Conservation (phyloP, 495 filamentous ascomycete genomes). For the Penicillium lagena region DNA sequence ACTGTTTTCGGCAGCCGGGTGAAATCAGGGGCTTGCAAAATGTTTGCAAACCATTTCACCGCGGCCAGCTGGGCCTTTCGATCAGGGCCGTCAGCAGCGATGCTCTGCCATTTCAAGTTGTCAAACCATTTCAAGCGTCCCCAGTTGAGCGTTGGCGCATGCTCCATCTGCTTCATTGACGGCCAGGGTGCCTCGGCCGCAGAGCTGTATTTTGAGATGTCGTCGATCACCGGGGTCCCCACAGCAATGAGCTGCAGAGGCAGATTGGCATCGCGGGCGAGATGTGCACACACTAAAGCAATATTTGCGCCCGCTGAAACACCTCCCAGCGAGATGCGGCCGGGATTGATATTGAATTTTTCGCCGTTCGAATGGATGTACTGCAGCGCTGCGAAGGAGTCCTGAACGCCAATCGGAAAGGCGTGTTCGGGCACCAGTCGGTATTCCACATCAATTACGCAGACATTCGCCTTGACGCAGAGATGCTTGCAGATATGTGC, state of each 20-base stretch:
- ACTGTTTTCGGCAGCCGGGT: slow-evolving; percentile 35
- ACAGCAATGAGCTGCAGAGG: slow-evolving; percentile 35
- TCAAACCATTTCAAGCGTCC: slow-evolving; percentile 41
- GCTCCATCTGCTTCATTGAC: slow-evolving; percentile 36
- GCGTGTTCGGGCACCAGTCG: slow-evolving; percentile 41
- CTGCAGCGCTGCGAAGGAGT: slow-evolving; percentile 37
- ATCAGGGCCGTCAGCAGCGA: slow-evolving; percentile 1
- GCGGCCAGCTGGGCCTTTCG: slow-evolving; percentile 8
- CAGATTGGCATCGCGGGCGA: slow-evolving; percentile 41
- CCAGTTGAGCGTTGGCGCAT: slow-evolving; percentile 43
- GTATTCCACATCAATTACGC: slow-evolving; percentile 47
- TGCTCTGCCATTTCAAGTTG: slow-evolving; percentile 20
- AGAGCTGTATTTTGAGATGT: slow-evolving; percentile 27
- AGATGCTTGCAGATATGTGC: slow-evolving; percentile 27
- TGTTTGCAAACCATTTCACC: slow-evolving; percentile 19
- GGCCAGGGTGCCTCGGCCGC: slow-evolving; percentile 38
- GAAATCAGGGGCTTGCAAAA: slow-evolving; percentile 37
- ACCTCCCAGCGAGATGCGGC: slow-evolving; percentile 42
- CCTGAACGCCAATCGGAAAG: slow-evolving; percentile 41
- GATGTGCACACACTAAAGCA: slow-evolving; percentile 37
- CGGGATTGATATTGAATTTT: slow-evolving; percentile 36
- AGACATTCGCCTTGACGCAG: slow-evolving; percentile 29
- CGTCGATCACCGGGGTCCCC: slow-evolving; percentile 31
- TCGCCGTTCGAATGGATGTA: slow-evolving; percentile 15
- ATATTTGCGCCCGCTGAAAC: slow-evolving; percentile 45